Base-by-base conservation (phyloP, 225 moss, liverwort and hornwort genomes). In the Asterella californica region DNA sequence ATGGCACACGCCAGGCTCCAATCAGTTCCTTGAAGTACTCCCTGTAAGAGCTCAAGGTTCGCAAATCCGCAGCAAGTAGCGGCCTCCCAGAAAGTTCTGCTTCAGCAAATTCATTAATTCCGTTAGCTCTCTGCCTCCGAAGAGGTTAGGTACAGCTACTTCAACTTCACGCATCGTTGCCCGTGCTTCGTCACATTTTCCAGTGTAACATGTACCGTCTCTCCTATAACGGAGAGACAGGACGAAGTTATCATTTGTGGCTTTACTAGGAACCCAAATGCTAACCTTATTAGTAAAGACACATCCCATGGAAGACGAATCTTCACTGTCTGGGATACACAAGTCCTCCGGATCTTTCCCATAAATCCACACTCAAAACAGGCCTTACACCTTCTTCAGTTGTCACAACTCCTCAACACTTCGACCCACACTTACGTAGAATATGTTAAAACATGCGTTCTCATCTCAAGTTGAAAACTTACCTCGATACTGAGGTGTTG, bases 1-100 rank as follows among this genome's bases (percentile, higher is more conserved):
- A 79, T 15, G 95, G 95, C 67, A 91, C 85, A 85, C 86, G 92
- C 81, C 92, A 99, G 67, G 82, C 85, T 74, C 79, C 84, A 53
- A 91, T 78, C 68, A 84, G 61, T 49, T 85, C 81, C 81, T 76
- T 87, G 24, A 93, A 5, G 77, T 89, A 83, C 59, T 80, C 88
- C 50, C 79, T 82, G 80, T 95, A 99, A 54, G 81, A 83, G 80
- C 84, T 80, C 70, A 99, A 57, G 46, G 92, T 76, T 81, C 84
- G 85, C 81, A 92, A 82, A 86, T 99, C 97, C 64, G 97, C 94
- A 62, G 81, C 82, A 83, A 92, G 81, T 38, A 99, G 84, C 63
- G 89, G 83, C 74, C 64, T 85, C 59, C 93, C 95, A 36, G 78
- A 89, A 66, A 95, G 88, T 78, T 86, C 97, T 99, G 93, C 12